phyloP scores from a whole-genome alignment of 352 stramenopile genomes.

The Phytophthora meadii region DNA sequence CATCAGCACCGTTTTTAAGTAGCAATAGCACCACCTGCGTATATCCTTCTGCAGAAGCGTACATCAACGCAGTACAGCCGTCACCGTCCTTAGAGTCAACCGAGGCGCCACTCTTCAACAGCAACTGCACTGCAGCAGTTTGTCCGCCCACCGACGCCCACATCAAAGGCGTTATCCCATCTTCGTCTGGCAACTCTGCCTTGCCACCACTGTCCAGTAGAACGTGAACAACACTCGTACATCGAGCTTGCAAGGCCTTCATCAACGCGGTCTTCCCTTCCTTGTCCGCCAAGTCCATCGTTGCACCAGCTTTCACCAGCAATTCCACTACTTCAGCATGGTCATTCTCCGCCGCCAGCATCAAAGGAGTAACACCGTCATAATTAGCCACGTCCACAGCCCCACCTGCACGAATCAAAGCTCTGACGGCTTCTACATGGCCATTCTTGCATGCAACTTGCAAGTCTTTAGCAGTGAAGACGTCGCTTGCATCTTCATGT shows the following conservation, averaged over 20 bases:
- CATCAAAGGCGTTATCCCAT: neutral
- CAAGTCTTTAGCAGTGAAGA: no score
- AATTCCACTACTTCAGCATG: neutral
- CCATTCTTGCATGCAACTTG: neutral
- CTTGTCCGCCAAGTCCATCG: neutral
- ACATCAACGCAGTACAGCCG: neutral
- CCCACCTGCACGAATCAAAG: neutral
- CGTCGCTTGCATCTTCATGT: no score
- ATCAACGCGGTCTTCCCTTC: neutral
- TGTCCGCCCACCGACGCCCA: neutral
- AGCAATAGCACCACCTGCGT: neutral
- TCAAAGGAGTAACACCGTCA: neutral
- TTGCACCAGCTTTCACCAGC: neutral
- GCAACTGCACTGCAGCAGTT: neutral
- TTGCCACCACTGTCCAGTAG: neutral
- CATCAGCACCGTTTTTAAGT: neutral
- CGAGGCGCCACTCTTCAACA: neutral
- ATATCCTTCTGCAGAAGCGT: neutral
- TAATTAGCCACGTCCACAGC: neutral
- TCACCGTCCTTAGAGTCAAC: neutral
- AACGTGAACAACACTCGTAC: neutral
- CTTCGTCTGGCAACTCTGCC: neutral
- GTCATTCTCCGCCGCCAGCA: neutral
- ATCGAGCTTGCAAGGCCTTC: no score
- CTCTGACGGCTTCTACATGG: neutral